Base-by-base conservation (phyloP, 345 rosid genomes). In the Syzygium grande region DNA sequence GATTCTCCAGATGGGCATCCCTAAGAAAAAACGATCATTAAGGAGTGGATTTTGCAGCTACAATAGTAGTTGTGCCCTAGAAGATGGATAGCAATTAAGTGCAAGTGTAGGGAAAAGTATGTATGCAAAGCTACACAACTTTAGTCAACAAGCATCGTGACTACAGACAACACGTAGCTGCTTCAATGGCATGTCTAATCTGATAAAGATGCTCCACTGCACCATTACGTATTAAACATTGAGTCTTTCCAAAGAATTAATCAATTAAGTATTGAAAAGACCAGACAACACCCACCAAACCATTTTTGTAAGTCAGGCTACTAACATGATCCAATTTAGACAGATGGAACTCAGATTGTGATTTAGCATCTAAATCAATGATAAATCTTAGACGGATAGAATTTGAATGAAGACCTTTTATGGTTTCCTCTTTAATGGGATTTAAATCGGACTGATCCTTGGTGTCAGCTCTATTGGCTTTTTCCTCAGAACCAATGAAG, bases 11-110 rank as follows among this genome's bases (percentile, higher is more conserved):
- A 59, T 3, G 30, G 55, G n/a, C 86, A 49, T 52, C 30, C 87
- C 94, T 93, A 91, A 8, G 51, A 68, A 86, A 46, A 59, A 87
- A 25, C 7, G 52, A 87, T 73, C 1, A 19, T 73, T 34, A 73
- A 34, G 46, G 80, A 73, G 80, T 73, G 46, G 80, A 73, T 34
- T 68, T 73, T 17, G 80, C 80, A 19, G 13, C 80, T 73, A 34
- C 21, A 73, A 34, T 34, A 19, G 46, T 34, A 34, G 80, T 34
- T 38, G 23, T 73, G 0, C 25, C 80, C 80, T 34, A 1, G 49
- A 73, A 73, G 80, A 73, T 17, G 80, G 80, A 41, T 19, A 19
- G 23, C 11, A 6, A 55, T 73, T 34, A 73, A 73, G 23, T 19
- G 80, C 80, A 19, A 73, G 25, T 65, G 78, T 16, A 65, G 78